Conservation (phyloP, 1,139 yeast species). For the Kodamaea derodonti region DNA sequence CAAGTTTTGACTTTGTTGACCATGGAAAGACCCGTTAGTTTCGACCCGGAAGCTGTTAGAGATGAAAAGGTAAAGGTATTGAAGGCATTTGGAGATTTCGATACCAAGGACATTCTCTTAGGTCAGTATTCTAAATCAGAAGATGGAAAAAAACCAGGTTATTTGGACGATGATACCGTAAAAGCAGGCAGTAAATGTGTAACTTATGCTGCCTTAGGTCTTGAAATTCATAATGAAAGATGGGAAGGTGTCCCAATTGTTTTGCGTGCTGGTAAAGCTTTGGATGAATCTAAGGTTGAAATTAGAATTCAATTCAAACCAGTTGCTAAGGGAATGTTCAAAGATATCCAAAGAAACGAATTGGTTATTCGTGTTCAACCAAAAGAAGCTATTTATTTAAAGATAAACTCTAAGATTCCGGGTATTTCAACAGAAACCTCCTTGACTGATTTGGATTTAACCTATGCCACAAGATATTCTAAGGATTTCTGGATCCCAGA, state of each 20-base stretch:
- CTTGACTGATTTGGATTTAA: slow-evolving; percentile 84
- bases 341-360: slow-evolving; percentile 83
- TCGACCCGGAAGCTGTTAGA: slow-evolving; percentile 88
- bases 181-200: slow-evolving; percentile 76
- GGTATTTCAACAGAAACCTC: slow-evolving; percentile 82
- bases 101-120: slow-evolving; percentile 61
- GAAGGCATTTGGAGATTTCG: slow-evolving; percentile 72
- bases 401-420: slow-evolving; percentile 89
- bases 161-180: slow-evolving; percentile 92
- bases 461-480: slow-evolving; percentile 74
- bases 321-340: slow-evolving; percentile 78
- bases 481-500: slow-evolving; percentile 93
- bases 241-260: slow-evolving; percentile 99
- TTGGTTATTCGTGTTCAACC: slow-evolving; percentile 94
- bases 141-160: slow-evolving; percentile 88
- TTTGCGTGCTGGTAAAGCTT: slow-evolving; percentile 94
- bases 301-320: slow-evolving; percentile 89
- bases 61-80: slow-evolving; percentile 94
- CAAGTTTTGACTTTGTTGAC: slow-evolving; percentile 89
- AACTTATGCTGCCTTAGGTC: slow-evolving; percentile 83
- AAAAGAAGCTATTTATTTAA: slow-evolving; percentile 86
- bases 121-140: slow-evolving; percentile 86
- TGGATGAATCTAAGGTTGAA: slow-evolving; percentile 90
- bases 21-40: slow-evolving; percentile 92
- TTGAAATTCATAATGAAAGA: slow-evolving; percentile 82